These are phyloP conservation scores for Taiwanofungus camphoratus DNA, from an alignment of 1,284 basidiomycete species.

Conservation along the genomic window DNA sequence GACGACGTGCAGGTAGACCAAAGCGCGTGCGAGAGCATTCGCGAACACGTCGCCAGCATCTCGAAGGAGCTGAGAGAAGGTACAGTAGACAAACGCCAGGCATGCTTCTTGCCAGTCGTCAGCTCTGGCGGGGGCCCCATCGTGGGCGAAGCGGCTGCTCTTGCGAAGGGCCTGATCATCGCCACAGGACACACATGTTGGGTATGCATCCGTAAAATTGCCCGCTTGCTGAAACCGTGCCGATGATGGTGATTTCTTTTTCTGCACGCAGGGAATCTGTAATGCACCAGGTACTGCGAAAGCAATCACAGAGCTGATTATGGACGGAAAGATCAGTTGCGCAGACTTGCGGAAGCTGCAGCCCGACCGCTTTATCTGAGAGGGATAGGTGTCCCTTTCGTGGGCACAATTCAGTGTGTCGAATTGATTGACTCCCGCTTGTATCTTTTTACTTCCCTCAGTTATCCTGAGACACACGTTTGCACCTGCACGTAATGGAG, in stretches of 20 bases:
- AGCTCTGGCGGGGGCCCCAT: slow-evolving; percentile 49
- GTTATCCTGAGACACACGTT: too few species aligned
- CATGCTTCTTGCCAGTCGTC: slow-evolving; percentile 63
- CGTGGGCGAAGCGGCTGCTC: slow-evolving; percentile 44
- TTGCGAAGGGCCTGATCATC: slow-evolving; percentile 50
- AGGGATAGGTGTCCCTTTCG: not conserved
- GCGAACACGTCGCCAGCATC: slow-evolving; percentile 50
- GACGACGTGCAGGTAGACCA: slow-evolving; percentile 55
- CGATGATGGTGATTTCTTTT: slow-evolving; percentile 2
- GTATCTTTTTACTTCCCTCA: too few species aligned
- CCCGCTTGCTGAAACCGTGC: not conserved
- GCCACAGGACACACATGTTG: slow-evolving; percentile 65
- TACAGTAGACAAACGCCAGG: slow-evolving; percentile 49
- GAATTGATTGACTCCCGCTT: too few species aligned
- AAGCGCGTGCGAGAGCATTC: slow-evolving; percentile 48
- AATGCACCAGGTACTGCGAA: slow-evolving; percentile 67
- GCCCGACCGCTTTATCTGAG: slow-evolving; percentile 17
- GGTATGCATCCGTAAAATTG: slow-evolving; percentile 16
- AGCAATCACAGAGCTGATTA: slow-evolving; percentile 50
- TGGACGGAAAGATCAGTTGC: slow-evolving; percentile 49
- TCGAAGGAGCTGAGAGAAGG: slow-evolving; percentile 49
- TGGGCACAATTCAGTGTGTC: too few species aligned
- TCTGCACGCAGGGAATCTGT: slow-evolving; percentile 56
- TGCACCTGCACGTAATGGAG: too few species aligned
- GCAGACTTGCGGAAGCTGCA: slow-evolving; percentile 41